Evolutionary conservation across 1,284 basidiomycete genomes (phyloP).

Genomic region (Sanghuangporus weigelae): DNA sequence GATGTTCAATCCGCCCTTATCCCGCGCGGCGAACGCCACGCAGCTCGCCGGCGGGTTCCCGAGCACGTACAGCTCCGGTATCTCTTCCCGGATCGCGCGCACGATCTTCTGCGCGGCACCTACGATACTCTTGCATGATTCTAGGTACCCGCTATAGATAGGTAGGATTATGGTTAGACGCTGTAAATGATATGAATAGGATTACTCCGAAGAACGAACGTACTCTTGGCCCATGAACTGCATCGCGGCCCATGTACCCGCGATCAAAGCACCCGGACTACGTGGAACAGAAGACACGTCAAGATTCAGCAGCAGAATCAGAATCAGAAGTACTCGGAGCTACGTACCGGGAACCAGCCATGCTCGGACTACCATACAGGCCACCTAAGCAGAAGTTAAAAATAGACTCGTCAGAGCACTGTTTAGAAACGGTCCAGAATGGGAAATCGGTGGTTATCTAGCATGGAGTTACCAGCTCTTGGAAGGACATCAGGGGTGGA

Average conservation of each 20-base stretch:
- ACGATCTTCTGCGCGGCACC: slow-evolving; percentile 65
- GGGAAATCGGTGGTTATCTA: neutral
- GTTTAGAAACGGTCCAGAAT: neutral
- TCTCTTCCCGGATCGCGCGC: slow-evolving; percentile 55
- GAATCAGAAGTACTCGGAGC: slow-evolving; percentile 5
- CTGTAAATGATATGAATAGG: slow-evolving; percentile 7
- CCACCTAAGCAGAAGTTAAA: slow-evolving; percentile 42
- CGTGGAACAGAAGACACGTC: neutral
- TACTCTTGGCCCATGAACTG: slow-evolving; percentile 85
- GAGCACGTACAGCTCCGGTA: slow-evolving; percentile 80
- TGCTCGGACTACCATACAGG: slow-evolving; percentile 78
- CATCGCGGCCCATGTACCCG: slow-evolving; percentile 95
- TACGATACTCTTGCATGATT: slow-evolving; percentile 84
- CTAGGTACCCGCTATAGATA: slow-evolving; percentile 75
- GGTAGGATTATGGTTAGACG: neutral
- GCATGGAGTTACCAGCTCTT: neutral
- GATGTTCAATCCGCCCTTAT: slow-evolving; percentile 47
- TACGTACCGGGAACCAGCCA: slow-evolving; percentile 81
- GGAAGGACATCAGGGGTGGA: slow-evolving; percentile 4
- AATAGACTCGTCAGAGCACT: neutral
- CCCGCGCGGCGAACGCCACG: slow-evolving; percentile 78
- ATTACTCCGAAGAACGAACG: slow-evolving; percentile 23
- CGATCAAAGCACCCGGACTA: slow-evolving; percentile 89
- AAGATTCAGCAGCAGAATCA: slow-evolving; percentile 10
- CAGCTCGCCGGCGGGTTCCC: slow-evolving; percentile 90